A percentile compares a stretch with the other conserved stretches of the same genome.
Conservation (phyloP, 495 filamentous ascomycete genomes). For the Aspergillus wentii region DNA sequence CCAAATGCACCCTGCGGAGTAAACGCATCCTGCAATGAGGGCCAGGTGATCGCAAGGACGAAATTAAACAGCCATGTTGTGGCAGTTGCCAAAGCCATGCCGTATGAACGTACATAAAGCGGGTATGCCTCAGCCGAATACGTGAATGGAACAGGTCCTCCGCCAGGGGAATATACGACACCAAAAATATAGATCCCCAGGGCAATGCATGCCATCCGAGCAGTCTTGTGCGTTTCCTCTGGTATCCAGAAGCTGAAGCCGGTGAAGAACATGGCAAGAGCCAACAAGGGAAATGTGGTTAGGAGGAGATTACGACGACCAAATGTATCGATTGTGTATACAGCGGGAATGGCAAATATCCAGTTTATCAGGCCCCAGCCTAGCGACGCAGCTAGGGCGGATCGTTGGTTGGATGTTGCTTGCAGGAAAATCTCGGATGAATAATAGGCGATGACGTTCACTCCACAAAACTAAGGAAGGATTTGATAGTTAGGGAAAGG, state of each 20-base stretch:
- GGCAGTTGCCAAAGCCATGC: conserved; percentile 59
- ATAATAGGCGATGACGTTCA: conserved; percentile 51
- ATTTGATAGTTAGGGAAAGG: too few relatives aligned
- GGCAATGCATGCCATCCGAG: conserved; percentile 41
- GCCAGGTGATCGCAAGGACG: conserved; percentile 56
- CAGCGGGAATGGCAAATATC: conserved; percentile 60
- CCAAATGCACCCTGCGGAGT: conserved; percentile 53
- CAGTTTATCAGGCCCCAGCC: conserved; percentile 64
- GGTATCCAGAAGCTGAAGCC: conserved; percentile 57
- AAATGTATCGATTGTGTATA: conserved; percentile 65
- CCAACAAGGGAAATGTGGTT: conserved; percentile 60
- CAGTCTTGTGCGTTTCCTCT: conserved; percentile 15
- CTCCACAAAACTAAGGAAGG: conserved; percentile 34
- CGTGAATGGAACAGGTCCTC: conserved; percentile 52
- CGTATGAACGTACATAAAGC: conserved; percentile 58
- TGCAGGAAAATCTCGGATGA: conserved; percentile 52
- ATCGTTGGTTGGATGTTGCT: conserved; percentile 37
- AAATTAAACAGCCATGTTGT: conserved; percentile 51
- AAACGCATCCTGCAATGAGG: conserved; percentile 41
- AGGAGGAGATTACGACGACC: conserved; percentile 59
- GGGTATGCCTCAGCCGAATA: conserved; percentile 59
- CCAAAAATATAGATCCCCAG: conserved; percentile 49
- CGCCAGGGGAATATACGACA: conserved; percentile 50
- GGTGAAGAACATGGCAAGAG: conserved; percentile 51
- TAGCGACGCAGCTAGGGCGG: conserved; percentile 51